Evolutionary conservation across 2,329 filamentous ascomycete species (phyloP).

Genomic region (Saccharata proteae): DNA sequence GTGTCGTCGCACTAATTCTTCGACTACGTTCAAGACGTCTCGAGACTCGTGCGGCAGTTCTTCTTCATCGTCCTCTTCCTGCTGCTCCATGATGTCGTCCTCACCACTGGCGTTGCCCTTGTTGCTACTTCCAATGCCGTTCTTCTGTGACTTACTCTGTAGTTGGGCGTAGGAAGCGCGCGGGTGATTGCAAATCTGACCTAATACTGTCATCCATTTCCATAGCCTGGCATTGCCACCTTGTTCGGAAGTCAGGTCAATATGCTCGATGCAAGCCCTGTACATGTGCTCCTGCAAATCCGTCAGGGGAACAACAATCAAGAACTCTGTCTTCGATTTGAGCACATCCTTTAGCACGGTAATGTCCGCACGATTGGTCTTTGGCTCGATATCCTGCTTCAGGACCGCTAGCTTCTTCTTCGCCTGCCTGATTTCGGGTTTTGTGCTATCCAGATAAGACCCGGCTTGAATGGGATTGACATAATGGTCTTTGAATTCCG

Average conservation of each 20-base stretch:
- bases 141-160: conserved; percentile 19
- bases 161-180: conserved; percentile 40
- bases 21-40: neutral
- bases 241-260: conserved; percentile 21
- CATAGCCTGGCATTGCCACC: conserved; percentile 35
- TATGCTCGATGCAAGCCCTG: conserved; percentile 34
- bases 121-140: neutral
- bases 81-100: conserved; percentile 1
- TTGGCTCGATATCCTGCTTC: conserved; percentile 60
- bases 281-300: conserved; percentile 54
- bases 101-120: conserved; percentile 2
- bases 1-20: too few species aligned
- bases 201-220: conserved; percentile 42
- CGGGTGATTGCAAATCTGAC: conserved; percentile 48
- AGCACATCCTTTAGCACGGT: conserved; percentile 53
- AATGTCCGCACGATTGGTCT: conserved; percentile 65
- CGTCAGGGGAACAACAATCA: conserved; percentile 62
- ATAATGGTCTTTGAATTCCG: conserved; percentile 61
- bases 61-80: too few species aligned
- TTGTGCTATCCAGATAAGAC: conserved; percentile 51
- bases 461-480: conserved; percentile 62
- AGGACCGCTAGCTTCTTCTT: conserved; percentile 58
- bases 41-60: neutral
- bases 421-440: conserved; percentile 43
- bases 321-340: conserved; percentile 68